Evolutionary conservation across 2,329 filamentous ascomycete species (phyloP), one percentile per base, ranked within the genome.

Genomic region (Helotiales sp.): DNA sequence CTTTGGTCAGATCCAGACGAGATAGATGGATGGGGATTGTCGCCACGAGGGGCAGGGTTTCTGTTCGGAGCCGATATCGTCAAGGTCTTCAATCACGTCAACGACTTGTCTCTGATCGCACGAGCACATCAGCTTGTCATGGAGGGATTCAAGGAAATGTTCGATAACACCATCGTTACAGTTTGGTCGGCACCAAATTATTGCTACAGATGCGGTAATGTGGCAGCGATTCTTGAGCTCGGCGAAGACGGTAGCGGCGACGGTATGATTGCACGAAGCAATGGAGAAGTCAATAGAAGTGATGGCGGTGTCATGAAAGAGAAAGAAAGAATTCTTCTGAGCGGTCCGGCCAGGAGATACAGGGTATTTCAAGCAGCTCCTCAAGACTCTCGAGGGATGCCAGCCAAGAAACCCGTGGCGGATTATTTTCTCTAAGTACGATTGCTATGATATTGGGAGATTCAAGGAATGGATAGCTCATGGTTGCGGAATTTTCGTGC

Each of bases 141-240:
- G 96, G 96, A 99, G 79, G 96, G 96, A 0, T 99, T 97, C 80
- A 98, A 98, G 81, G 96, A 98, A 79, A 98, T 98, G 94, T 99
- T 98, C 76, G 93, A 97, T 77, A 91, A 89, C 15, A 93, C 90
- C 57, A 97, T 99, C 71, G 96, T 98, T 49, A 99, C 96, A 0
- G 96, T 99, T n/a, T 99, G 96, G 95, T 96, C 92, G 0, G 94
- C 94, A 10, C 94, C 94, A 0, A 97, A 97, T 79, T 97, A 97
- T 83, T 97, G 94, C 82, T 97, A 97, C 81, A 71, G 71, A 43
- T 97, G 94, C 76, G 94, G 94, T 63, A 98, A 98, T 75, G 94
- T 99, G 13, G 96, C 96, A 0, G 95, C 96, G 0, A 94, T 99
- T 66, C 83, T 99, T 63, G 96, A 99, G 80, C 84, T 99, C 4